phyloP scores from a whole-genome alignment of 2,329 filamentous ascomycete genomes.

The Colletotrichum sansevieriae region DNA sequence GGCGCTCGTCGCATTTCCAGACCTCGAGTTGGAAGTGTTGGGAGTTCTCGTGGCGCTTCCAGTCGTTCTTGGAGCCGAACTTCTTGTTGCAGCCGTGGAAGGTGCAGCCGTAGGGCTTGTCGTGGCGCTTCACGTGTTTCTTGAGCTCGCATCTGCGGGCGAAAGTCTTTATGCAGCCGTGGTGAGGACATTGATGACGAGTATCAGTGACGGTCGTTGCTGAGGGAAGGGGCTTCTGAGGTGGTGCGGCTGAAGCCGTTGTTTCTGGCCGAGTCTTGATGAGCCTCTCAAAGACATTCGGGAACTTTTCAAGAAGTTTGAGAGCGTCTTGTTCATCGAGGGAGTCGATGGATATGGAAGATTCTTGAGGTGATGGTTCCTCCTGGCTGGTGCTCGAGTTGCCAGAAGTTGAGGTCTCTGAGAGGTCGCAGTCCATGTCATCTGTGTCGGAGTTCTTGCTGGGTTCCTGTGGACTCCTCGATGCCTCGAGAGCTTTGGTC shows the following conservation, averaged over 20 bases:
- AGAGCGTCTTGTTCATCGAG: constrained; percentile 27
- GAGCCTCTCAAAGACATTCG: constrained; percentile 51
- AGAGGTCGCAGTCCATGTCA: constrained; percentile 10
- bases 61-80: constrained; percentile 96
- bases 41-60: constrained; percentile 88
- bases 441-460: background rate
- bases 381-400: background rate
- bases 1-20: constrained; percentile 74
- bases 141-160: constrained; percentile 68
- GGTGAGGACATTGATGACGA: constrained; percentile 28
- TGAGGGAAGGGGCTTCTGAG: background rate
- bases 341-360: background rate
- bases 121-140: constrained; percentile 88
- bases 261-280: constrained; percentile 43
- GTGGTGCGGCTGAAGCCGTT: constrained; percentile 37
- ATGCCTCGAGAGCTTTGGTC: background rate
- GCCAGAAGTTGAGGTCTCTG: background rate
- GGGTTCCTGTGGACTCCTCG: background rate
- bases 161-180: constrained; percentile 61
- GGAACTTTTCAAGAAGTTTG: constrained; percentile 47
- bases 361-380: background rate
- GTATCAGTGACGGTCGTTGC: background rate
- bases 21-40: constrained; percentile 80
- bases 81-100: constrained; percentile 75
- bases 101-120: constrained; percentile 86